Base-by-base conservation (phyloP, 768 basidiomycete species). In the Tylopilus balloui region DNA sequence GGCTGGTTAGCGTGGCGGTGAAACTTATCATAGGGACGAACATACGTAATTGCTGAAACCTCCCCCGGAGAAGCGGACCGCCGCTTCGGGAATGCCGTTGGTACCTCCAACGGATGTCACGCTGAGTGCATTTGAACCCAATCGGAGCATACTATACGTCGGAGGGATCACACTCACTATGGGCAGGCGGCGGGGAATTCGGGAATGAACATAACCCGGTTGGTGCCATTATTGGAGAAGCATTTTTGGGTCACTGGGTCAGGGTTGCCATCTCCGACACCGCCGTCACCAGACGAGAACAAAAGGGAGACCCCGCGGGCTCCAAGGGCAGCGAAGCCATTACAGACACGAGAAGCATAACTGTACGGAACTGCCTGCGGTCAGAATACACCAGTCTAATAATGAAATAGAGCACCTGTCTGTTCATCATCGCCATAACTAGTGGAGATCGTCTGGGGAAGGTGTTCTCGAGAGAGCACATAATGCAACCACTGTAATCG, bases 41-140 rank as follows among this genome's bases (percentile, higher is more conserved):
- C 35, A 76, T 54, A 84, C 83, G 45, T 79, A 78, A 53, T 84
- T 72, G 61, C 84, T 86, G 69, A 88, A 89, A 3, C 86, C 86
- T 29, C 86, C 86, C 1, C 84, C 83, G 12, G 83, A 86, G 69
- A 86, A 83, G 53, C 45, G 62, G 0, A 75, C 77, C 0, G 79
- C 80, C 13, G 71, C 71, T 62, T 89, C 86, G 0, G 83, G 85
- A 42, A 84, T 66, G 34, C 67, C 52, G 20, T 63, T 65, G 1
- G 86, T 88, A 9, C 79, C 87, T 7, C 87, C 87, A 3, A 90
- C 86, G 3, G 82, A 53, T 4, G 87, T 90, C 17, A 87, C 82
- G 53, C 86, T 88, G 8, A 10, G 20, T 25, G 17, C 2, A 19
- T 47, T 40, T 11, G 4, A 29, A 21, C 14, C 11, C 8, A 1